A percentile compares a stretch with the other conserved stretches of the same genome.
These are phyloP conservation scores for Cytospora piceicola DNA, from an alignment of 2,329 filamentous ascomycete genomes.

Conservation along the genomic window DNA sequence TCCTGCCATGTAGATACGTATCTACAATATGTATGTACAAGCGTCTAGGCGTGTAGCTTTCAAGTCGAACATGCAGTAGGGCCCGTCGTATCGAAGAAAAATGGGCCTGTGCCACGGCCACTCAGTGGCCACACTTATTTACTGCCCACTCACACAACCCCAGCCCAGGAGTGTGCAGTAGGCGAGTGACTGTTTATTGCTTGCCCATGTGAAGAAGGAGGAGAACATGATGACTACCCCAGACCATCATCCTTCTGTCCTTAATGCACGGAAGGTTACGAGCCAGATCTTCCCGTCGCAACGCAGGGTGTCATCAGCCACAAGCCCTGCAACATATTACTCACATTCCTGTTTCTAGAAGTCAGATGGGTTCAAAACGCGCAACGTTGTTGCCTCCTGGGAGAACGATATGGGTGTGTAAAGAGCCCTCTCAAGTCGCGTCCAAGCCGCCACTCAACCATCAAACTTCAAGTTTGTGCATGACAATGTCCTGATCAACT, in stretches of 20 bases:
- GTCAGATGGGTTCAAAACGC: not conserved
- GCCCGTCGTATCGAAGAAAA: slow-evolving; percentile 24
- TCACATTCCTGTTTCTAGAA: not conserved
- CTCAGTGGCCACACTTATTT: not conserved
- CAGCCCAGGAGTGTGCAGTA: slow-evolving; percentile 7
- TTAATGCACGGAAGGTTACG: not conserved
- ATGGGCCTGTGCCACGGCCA: slow-evolving; percentile 3
- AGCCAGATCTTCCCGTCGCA: not conserved
- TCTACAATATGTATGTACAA: not conserved
- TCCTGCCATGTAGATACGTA: not conserved
- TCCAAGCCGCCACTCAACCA: not conserved
- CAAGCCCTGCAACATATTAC: not conserved
- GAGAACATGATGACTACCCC: slow-evolving; percentile 7
- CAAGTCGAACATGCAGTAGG: slow-evolving; percentile 22
- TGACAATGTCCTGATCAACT: not conserved
- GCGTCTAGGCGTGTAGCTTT: slow-evolving; percentile 1
- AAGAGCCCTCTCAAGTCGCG: not conserved
- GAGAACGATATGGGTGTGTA: not conserved
- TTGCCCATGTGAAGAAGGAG: slow-evolving; percentile 12
- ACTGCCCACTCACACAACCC: not conserved
- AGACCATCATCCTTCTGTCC: not conserved
- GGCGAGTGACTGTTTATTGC: slow-evolving; percentile 13
- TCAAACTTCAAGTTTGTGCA: not conserved
- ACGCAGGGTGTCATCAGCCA: not conserved
- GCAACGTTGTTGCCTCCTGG: not conserved